Evolutionary conservation across 163 green algal species (phyloP), one percentile per base, ranked within the genome.

Genomic region (Chlamydomonas reinhardtii): DNA sequence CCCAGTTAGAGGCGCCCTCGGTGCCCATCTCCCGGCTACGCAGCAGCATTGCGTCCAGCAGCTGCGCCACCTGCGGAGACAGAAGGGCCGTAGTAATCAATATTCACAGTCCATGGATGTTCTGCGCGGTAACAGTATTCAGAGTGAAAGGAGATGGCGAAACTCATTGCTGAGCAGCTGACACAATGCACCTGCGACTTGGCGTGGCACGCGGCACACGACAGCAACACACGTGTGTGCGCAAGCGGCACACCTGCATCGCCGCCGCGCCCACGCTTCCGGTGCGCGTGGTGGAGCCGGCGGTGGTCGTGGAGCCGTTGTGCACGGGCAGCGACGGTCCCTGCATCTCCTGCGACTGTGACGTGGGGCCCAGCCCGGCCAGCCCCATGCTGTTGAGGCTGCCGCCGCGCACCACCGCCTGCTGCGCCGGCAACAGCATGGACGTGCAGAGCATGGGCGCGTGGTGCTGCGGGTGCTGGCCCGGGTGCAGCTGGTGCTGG

Each of bases 31-130:
- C 75, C 12, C 27, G n/a, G 37, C 37, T 24, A 16, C 70, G 54
- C 16, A 86, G 54, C 54, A 80, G 69, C 54, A 86, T 65, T 4
- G 56, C 80, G 37, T 86, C 80, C 35, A 86, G 56, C 66, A 86
- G 80, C 56, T 86, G 80, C 9, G 80, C 69, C 1, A 86, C 68
- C 48, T 86, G 80, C 54, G 76, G 56, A 32, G 43, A 37, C 29
- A 56, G 35, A n/a, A n/a, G n/a, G n/a, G n/a, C n/a, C n/a, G n/a
- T n/a, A n/a, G n/a, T n/a, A n/a, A n/a, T n/a, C n/a, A n/a, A n/a
- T n/a, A n/a, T n/a, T n/a, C n/a, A n/a, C n/a, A n/a, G n/a, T n/a
- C n/a, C n/a, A n/a, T n/a, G n/a, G n/a, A n/a, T n/a, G n/a, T n/a
- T n/a, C n/a, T n/a, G n/a, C n/a, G n/a, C n/a, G n/a, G n/a, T n/a